phyloP scores from a whole-genome alignment of 1,284 basidiomycete genomes.

The Ceratobasidium sp. region DNA sequence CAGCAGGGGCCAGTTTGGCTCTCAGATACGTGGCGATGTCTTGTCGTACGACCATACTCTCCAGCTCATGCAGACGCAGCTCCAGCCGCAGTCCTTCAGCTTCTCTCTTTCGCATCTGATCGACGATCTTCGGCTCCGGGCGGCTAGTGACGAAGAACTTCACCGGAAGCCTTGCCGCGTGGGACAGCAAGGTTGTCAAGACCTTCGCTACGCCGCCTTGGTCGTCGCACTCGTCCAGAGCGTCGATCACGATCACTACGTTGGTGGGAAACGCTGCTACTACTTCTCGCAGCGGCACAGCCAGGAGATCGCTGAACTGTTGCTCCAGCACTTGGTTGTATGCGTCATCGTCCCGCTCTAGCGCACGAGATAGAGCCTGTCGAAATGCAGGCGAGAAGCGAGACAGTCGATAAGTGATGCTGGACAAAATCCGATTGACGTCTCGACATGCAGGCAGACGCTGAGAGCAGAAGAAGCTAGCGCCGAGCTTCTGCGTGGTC shows the following conservation, averaged over 20 bases:
- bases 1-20: background rate
- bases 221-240: constrained; percentile 16
- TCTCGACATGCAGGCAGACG: constrained; percentile 8
- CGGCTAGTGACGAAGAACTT: constrained; percentile 10
- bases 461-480: constrained; percentile 24
- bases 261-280: background rate
- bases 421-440: constrained; percentile 8
- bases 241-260: constrained; percentile 9
- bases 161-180: background rate
- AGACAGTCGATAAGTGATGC: background rate
- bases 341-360: background rate
- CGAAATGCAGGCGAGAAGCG: background rate
- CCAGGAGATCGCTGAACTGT: background rate
- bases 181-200: background rate
- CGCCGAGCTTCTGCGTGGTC: background rate
- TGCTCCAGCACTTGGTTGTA: background rate
- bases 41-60: background rate
- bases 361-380: background rate
- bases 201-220: background rate
- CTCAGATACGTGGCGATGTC: background rate
- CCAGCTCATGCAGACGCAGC: constrained; percentile 13
- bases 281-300: background rate
- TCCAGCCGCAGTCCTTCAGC: background rate
- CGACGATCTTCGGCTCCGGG: background rate
- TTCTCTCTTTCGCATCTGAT: background rate